These are phyloP conservation scores for Farysia itapuensis DNA, from an alignment of 1,284 basidiomycete species.

Conservation along the genomic window DNA sequence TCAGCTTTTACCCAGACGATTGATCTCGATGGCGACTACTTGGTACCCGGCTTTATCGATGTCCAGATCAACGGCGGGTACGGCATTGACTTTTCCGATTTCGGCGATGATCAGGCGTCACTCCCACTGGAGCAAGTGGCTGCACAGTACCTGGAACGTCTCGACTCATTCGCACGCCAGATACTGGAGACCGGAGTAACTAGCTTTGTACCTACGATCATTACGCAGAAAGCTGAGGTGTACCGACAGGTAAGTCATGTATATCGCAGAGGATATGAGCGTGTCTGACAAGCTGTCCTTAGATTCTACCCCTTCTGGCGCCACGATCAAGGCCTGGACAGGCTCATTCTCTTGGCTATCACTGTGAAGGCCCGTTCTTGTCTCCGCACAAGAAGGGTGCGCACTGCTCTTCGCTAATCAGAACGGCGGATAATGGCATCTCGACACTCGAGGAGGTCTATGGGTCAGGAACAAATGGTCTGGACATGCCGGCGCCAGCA, in stretches of 20 bases:
- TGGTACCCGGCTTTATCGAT: conserved; percentile 75
- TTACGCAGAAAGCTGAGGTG: conserved; percentile 18
- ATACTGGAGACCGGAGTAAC: conserved; percentile 87
- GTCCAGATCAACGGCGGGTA: conserved; percentile 85
- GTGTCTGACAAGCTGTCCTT: no score
- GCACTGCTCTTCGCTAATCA: conserved; percentile 72
- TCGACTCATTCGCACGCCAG: conserved; percentile 72
- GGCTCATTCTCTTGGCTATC: conserved; percentile 73
- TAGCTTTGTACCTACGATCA: conserved; percentile 65
- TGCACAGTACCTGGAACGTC: conserved; percentile 60
- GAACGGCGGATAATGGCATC: conserved; percentile 60
- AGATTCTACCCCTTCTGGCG: conserved; percentile 66
- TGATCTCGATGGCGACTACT: conserved; percentile 22
- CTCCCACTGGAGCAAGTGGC: conserved; percentile 64
- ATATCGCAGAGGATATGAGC: background rate
- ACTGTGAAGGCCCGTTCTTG: conserved; percentile 86
- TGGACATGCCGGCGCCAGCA: conserved; percentile 61
- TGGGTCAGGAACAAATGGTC: conserved; percentile 46
- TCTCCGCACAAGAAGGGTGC: conserved; percentile 74
- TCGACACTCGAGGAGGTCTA: conserved; percentile 15
- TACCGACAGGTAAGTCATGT: conserved; percentile 38
- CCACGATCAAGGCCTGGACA: conserved; percentile 62
- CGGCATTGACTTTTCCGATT: conserved; percentile 81
- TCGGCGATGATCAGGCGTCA: conserved; percentile 46
- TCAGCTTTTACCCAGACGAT: conserved; percentile 7